A percentile compares a stretch with the other conserved stretches of the same genome.
Conservation (phyloP, 2,329 filamentous ascomycete genomes). For the Beauveria australis region DNA sequence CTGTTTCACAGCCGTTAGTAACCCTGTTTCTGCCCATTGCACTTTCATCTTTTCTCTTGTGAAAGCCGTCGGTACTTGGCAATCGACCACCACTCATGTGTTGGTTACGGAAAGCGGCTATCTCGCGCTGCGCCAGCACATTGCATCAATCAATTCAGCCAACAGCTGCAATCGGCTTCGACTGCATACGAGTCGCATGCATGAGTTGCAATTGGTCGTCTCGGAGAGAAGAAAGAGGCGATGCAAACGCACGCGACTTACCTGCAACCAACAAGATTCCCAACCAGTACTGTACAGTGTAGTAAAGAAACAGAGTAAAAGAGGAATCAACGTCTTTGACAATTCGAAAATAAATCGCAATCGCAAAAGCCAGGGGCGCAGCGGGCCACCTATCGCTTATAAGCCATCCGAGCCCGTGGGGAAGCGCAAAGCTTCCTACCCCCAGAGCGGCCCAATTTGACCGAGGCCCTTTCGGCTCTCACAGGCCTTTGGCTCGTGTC, state of each 20-base stretch:
- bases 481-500: conserved; percentile 3
- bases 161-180: too few species aligned
- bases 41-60: background rate
- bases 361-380: background rate
- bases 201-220: too few species aligned
- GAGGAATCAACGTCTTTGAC: background rate
- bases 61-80: background rate
- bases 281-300: background rate
- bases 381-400: conserved; percentile 9
- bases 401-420: conserved; percentile 4
- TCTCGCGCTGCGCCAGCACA: background rate
- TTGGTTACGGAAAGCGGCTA: background rate
- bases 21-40: background rate
- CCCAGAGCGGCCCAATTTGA: background rate
- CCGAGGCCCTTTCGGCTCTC: conserved; percentile 8
- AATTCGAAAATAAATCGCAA: background rate
- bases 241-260: background rate
- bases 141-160: background rate
- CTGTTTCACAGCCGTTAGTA: background rate
- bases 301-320: background rate
- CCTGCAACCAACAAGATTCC: background rate
- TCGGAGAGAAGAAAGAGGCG: background rate
- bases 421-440: background rate
- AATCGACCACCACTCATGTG: background rate
- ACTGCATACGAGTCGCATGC: too few species aligned